These are phyloP conservation scores for Sideroxylon spinosum DNA, from an alignment of 179 eudicot species.

Conservation along the genomic window DNA sequence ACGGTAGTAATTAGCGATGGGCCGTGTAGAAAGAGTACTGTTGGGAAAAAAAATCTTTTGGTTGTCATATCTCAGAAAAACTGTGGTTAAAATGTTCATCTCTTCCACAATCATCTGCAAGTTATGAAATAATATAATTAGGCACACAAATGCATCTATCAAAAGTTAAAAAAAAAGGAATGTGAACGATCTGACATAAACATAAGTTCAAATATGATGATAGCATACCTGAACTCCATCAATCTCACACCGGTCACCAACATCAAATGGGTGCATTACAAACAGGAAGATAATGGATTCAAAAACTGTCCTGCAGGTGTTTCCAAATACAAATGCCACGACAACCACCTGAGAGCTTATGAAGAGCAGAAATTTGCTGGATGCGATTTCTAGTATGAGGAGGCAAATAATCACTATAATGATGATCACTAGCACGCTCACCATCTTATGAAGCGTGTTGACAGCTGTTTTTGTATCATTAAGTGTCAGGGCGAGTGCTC, in stretches of 20 bases:
- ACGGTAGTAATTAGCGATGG: slow-evolving; percentile 60
- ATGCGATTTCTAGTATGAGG: slow-evolving; percentile 54
- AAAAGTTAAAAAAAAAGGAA: no score
- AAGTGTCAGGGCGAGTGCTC: not conserved
- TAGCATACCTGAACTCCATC: slow-evolving; percentile 62
- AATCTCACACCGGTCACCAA: slow-evolving; percentile 65
- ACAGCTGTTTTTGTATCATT: not conserved
- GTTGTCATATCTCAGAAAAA: slow-evolving; percentile 57
- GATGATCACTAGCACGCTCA: slow-evolving; percentile 18
- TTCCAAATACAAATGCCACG: slow-evolving; percentile 51
- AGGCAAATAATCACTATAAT: slow-evolving; percentile 46
- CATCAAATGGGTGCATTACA: slow-evolving; percentile 64
- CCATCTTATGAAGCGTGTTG: no score
- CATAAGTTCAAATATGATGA: not conserved
- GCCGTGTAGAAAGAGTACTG: slow-evolving; percentile 53
- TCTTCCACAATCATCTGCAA: slow-evolving; percentile 60
- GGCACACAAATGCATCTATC: no score
- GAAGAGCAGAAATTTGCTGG: slow-evolving; percentile 54
- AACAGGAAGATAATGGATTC: slow-evolving; percentile 59
- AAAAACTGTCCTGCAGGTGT: slow-evolving; percentile 51
- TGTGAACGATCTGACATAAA: not conserved
- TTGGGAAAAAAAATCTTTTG: slow-evolving; percentile 67
- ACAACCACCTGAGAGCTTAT: slow-evolving; percentile 59
- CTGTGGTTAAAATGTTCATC: slow-evolving; percentile 73
- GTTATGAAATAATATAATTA: not conserved